These are phyloP conservation scores for Grosmannia penicillata DNA, from an alignment of 2,329 filamentous ascomycete species.

Conservation along the genomic window DNA sequence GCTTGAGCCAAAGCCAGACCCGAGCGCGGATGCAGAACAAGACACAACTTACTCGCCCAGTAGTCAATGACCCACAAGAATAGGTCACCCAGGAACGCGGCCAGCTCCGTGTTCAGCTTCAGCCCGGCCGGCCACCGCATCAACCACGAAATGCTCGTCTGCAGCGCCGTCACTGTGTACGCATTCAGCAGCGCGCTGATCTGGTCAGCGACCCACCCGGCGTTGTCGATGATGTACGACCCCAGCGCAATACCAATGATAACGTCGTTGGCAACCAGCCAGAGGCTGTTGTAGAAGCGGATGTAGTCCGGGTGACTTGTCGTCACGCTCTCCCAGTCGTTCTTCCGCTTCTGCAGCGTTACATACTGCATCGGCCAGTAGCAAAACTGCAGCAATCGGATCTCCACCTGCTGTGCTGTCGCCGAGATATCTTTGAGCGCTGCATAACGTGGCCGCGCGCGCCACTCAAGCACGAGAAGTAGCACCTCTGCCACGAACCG, in stretches of 20 bases:
- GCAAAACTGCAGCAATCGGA: slow-evolving; percentile 92
- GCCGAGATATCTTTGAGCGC: slow-evolving; percentile 93
- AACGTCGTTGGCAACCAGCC: slow-evolving; percentile 96
- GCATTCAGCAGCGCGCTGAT: slow-evolving; percentile 61
- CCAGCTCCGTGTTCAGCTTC: slow-evolving; percentile 88
- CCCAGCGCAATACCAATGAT: slow-evolving; percentile 96
- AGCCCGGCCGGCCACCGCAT: slow-evolving; percentile 92
- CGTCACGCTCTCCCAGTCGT: slow-evolving; percentile 90
- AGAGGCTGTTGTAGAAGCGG: slow-evolving; percentile 95
- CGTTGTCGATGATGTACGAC: slow-evolving; percentile 94
- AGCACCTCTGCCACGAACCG: slow-evolving; percentile 69
- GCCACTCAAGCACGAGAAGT: slow-evolving; percentile 71
- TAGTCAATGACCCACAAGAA: slow-evolving; percentile 99
- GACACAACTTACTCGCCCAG: slow-evolving; percentile 60
- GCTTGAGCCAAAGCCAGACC: too few relatives aligned
- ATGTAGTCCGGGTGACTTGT: slow-evolving; percentile 96
- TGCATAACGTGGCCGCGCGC: slow-evolving; percentile 58
- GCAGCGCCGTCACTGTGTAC: slow-evolving; percentile 81
- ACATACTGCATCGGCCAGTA: slow-evolving; percentile 98
- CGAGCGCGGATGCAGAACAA: not conserved
- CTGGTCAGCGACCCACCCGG: slow-evolving; percentile 64
- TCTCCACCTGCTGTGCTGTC: slow-evolving; percentile 93
- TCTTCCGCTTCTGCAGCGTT: slow-evolving; percentile 75
- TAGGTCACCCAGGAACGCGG: slow-evolving; percentile 83
- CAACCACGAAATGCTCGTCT: slow-evolving; percentile 83